Base-by-base conservation (phyloP, 176 grass and related monocot genomes). In the Guadua angustifolia region DNA sequence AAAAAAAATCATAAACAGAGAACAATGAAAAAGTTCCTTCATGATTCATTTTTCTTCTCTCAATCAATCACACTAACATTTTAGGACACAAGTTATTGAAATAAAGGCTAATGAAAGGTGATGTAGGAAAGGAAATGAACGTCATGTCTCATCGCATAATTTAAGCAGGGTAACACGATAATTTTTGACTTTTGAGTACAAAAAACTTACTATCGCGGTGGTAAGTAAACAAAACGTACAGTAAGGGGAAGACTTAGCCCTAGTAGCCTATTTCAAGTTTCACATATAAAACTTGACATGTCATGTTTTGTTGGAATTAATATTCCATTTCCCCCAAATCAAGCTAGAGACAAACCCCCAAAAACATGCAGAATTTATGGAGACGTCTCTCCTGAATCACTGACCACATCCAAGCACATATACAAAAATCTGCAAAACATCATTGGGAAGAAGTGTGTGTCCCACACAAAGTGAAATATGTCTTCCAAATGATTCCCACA, bases 291-390 rank as follows among this genome's bases (percentile, higher is more conserved):
- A 77, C 65, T 65, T 45, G 13, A 15, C 60, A 36, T 47, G 12
- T 73, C 44, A 88, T 71, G 80, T 13, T 44, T 57, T 66, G 25
- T 62, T 70, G 32, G 22, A 66, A 88, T 17, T 74, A 80, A 61
- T 61, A 51, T 35, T 19, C 22, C 46, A 49, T 19, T 43, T 2
- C 33, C 56, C 18, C 55, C 11, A 24, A 82, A 86, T 29, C 11
- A 77, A 58, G 50, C 35, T 56, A 73, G 11, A 49, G 73, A 83
- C 38, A 83, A 79, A 66, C 29, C 73, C 83, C 9, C 29, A 0
- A 42, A 40, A 82, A 82, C 79, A 79, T 79, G 84, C 79, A 86
- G 88, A 74, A 67, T 67, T 86, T 64, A 75, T 82, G 88, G 84
- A 82, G 66, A 83, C 58, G 49, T 21, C 79, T 86, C 38, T 55